These are phyloP conservation scores for Ambrosia hybrid DNA, from an alignment of 140 eudicot species.

Conservation along the genomic window DNA sequence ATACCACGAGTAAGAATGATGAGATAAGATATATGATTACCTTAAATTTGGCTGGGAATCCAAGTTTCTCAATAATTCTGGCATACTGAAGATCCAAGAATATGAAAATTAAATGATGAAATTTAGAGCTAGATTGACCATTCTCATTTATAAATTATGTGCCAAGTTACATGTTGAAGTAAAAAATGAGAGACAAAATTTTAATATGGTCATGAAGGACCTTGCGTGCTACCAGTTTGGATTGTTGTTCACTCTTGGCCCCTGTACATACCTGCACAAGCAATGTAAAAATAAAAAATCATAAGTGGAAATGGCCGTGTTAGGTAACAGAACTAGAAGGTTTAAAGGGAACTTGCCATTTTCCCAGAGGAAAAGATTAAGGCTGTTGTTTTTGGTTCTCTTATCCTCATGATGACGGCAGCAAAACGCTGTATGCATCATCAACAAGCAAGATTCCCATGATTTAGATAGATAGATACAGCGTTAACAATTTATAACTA, in stretches of 20 bases:
- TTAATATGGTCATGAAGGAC: conserved; percentile 20
- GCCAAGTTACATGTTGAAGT: background rate
- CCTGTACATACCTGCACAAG: conserved; percentile 73
- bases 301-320: background rate
- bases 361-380: conserved; percentile 47
- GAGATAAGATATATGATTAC: conserved; percentile 25
- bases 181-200: background rate
- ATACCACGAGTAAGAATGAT: background rate
- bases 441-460: background rate
- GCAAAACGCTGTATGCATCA: conserved; percentile 40
- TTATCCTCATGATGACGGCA: conserved; percentile 49
- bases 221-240: conserved; percentile 83
- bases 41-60: conserved; percentile 83
- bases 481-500: background rate
- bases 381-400: conserved; percentile 47
- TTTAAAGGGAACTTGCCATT: conserved; percentile 30
- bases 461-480: background rate
- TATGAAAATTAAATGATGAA: background rate
- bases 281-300: background rate
- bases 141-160: background rate
- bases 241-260: conserved; percentile 84
- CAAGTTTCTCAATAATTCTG: conserved; percentile 80
- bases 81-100: conserved; percentile 58
- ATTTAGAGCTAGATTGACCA: conserved; percentile 5
- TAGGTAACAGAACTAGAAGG: background rate